Evolutionary conservation across 345 rosid genomes (phyloP).

Genomic region (Lepidium sativum): DNA sequence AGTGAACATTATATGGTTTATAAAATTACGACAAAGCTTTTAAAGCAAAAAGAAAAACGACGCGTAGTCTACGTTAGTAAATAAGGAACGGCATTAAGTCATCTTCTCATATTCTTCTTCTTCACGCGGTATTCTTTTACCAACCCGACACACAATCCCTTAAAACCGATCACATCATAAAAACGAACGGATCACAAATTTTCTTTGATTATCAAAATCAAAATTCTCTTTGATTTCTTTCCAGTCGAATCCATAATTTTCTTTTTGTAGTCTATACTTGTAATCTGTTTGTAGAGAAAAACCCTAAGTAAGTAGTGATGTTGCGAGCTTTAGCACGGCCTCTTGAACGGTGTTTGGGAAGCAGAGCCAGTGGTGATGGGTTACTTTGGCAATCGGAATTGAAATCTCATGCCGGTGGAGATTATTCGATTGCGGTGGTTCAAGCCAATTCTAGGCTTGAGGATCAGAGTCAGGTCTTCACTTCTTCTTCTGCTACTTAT

Average conservation of each 20-base stretch:
- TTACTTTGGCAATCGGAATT: conserved; percentile 81
- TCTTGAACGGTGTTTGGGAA: conserved; percentile 62
- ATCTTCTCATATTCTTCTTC: conserved; percentile 22
- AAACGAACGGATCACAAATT: background rate
- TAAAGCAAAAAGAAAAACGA: conserved; percentile 5
- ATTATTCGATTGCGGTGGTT: conserved; percentile 90
- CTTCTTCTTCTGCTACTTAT: conserved; percentile 67
- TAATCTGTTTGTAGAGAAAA: conserved; percentile 1
- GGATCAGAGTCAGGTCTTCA: conserved; percentile 86
- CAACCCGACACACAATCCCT: conserved; percentile 19
- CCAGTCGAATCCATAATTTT: background rate
- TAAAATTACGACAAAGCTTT: background rate
- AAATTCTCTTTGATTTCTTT: background rate
- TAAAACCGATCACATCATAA: conserved; percentile 9
- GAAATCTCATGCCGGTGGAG: conserved; percentile 75
- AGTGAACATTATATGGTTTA: background rate
- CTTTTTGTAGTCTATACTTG: background rate
- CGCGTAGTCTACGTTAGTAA: conserved; percentile 37
- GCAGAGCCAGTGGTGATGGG: conserved; percentile 52
- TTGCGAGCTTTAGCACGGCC: conserved; percentile 58
- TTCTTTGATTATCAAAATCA: background rate
- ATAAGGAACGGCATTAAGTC: conserved; percentile 21
- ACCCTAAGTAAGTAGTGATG: conserved; percentile 35
- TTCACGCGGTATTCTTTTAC: conserved; percentile 46
- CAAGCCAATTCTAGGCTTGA: conserved; percentile 80